Percentiles rank a stretch among this genome's conserved stretches.
Evolutionary conservation across 805 yeast genomes (phyloP).

Genomic region (Candida dajiaensis): DNA sequence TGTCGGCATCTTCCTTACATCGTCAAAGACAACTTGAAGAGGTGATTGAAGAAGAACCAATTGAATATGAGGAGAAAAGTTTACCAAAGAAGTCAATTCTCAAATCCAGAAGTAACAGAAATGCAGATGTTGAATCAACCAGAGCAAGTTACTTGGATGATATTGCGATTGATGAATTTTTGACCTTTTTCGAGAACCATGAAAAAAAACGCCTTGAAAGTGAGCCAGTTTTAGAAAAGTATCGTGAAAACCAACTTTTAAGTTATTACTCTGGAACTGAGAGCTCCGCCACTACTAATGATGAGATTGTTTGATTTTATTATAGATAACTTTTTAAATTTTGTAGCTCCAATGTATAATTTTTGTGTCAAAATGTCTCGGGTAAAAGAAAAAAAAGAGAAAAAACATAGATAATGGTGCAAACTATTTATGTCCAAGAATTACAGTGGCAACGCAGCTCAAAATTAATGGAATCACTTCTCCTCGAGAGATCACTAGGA

Average conservation of each 20-base stretch:
- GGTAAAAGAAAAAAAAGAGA: too few species aligned
- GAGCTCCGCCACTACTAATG: not conserved
- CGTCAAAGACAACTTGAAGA: not conserved
- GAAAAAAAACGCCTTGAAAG: slow-evolving; percentile 30
- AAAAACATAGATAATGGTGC: too few species aligned
- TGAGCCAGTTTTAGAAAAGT: slow-evolving; percentile 27
- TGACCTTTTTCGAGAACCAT: slow-evolving; percentile 29
- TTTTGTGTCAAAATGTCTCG: not conserved
- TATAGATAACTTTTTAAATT: too few species aligned
- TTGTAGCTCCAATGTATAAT: too few species aligned
- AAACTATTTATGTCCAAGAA: too few species aligned
- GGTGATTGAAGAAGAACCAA: not conserved
- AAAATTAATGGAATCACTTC: slow-evolving; percentile 8
- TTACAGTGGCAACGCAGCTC: not conserved
- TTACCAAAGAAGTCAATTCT: slow-evolving; percentile 29
- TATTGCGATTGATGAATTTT: slow-evolving; percentile 31
- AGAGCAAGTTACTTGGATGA: slow-evolving; percentile 34
- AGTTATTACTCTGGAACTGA: slow-evolving; percentile 26
- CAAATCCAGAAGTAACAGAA: slow-evolving; percentile 29
- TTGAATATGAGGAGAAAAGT: not conserved
- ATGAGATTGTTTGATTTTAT: not conserved
- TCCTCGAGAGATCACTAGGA: slow-evolving; percentile 12
- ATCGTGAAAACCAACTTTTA: slow-evolving; percentile 33
- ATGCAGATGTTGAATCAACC: slow-evolving; percentile 29
- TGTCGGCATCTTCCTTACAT: not conserved